Conservation (phyloP, 768 basidiomycete genomes). For the Amanita inopinata region DNA sequence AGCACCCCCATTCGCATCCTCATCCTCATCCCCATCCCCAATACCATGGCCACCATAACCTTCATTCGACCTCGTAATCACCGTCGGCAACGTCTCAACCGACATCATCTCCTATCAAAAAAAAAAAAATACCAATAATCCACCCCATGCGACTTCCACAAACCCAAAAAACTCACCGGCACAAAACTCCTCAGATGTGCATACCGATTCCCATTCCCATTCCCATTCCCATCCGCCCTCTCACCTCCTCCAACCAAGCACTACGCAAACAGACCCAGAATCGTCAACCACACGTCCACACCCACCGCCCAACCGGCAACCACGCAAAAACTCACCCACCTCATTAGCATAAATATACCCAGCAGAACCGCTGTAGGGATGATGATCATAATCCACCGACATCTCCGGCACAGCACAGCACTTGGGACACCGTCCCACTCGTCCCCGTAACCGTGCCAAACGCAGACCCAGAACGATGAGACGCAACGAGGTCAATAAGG, state of each 20-base stretch:
- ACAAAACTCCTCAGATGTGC: conserved; percentile 5
- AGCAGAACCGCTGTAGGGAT: conserved; percentile 8
- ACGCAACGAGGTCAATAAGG: neutral
- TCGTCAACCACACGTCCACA: neutral
- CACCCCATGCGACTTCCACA: too few relatives aligned
- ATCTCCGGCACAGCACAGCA: too few relatives aligned
- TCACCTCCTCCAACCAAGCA: neutral
- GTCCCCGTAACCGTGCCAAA: too few relatives aligned
- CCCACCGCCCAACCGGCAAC: neutral
- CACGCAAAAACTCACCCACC: neutral
- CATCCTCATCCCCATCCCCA: neutral
- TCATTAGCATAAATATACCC: conserved; percentile 10
- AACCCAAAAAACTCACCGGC: too few relatives aligned
- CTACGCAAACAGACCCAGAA: neutral
- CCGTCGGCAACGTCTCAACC: too few relatives aligned
- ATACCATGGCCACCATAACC: conserved; percentile 1
- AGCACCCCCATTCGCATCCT: neutral
- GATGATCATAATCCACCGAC: neutral
- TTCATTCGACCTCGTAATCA: neutral
- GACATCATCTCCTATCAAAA: neutral
- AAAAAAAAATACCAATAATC: neutral
- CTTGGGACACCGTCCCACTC: too few relatives aligned
- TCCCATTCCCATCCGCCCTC: neutral
- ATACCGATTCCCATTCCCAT: neutral
- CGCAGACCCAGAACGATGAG: neutral